Conservation (phyloP, 176 grass and related monocot genomes). For the Hyparrhenia diplandra region DNA sequence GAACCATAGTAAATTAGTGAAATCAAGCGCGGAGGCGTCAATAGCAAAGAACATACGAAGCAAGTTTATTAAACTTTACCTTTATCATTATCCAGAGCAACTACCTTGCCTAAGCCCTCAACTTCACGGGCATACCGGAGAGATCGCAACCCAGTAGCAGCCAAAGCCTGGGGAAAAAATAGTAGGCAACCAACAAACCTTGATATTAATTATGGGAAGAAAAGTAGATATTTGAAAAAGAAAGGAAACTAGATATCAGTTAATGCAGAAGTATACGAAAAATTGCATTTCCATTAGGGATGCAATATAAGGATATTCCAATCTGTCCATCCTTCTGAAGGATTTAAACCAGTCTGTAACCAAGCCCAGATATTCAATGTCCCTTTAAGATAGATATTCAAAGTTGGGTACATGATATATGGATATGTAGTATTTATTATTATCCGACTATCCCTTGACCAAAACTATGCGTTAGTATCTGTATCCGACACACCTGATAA, state of each 20-base stretch:
- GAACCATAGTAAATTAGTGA: slow-evolving; percentile 19
- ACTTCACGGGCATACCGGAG: slow-evolving; percentile 84
- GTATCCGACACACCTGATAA: too few relatives aligned
- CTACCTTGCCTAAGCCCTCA: slow-evolving; percentile 65
- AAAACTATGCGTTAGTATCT: not conserved
- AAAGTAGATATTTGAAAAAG: not conserved
- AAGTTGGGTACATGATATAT: not conserved
- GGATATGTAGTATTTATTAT: not conserved
- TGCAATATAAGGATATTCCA: not conserved
- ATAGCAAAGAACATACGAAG: not conserved
- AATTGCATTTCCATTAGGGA: not conserved
- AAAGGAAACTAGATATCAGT: not conserved
- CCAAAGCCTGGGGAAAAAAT: slow-evolving; percentile 58
- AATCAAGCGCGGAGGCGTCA: not conserved
- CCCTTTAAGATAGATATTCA: not conserved
- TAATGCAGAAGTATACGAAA: not conserved
- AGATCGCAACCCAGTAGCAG: slow-evolving; percentile 90
- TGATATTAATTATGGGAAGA: not conserved
- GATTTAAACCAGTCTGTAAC: not conserved
- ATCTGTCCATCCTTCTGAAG: not conserved
- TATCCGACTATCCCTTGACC: not conserved
- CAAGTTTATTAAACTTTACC: slow-evolving; percentile 38
- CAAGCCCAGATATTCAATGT: not conserved
- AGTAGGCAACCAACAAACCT: not conserved
- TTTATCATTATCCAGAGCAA: slow-evolving; percentile 93